Evolutionary conservation across 306 rosid species (phyloP).

Genomic region (Fragaria ananassa): DNA sequence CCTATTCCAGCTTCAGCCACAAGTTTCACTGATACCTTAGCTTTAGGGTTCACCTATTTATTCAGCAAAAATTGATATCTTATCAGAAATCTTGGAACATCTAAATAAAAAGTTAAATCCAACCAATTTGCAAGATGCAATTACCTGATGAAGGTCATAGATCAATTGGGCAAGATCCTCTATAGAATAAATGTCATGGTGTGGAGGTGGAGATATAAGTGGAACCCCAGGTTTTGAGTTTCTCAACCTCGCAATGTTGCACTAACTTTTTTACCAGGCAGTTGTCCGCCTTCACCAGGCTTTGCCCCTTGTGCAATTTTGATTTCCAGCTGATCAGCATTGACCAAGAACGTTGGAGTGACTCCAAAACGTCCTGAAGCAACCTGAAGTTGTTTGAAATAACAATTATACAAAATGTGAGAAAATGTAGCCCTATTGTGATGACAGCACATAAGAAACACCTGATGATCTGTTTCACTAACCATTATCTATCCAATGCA

Average conservation of each 20-base stretch:
- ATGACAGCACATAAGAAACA: slow-evolving; percentile 11
- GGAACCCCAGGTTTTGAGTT: slow-evolving; percentile 99
- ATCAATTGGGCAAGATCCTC: slow-evolving; percentile 99
- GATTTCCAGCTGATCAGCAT: slow-evolving; percentile 94
- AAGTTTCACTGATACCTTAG: slow-evolving; percentile 95
- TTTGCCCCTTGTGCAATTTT: slow-evolving; percentile 99
- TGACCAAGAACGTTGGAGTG: slow-evolving; percentile 97
- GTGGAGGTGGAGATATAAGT: slow-evolving; percentile 99
- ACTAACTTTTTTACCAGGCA: slow-evolving; percentile 99
- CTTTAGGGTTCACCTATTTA: slow-evolving; percentile 88
- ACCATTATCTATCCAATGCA: slow-evolving; percentile 3
- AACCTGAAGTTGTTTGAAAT: slow-evolving; percentile 51
- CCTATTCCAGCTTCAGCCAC: slow-evolving; percentile 99
- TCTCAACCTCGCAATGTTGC: slow-evolving; percentile 96
- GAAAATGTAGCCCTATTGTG: neutral
- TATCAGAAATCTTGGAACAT: slow-evolving; percentile 22
- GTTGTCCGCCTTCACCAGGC: slow-evolving; percentile 99
- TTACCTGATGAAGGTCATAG: slow-evolving; percentile 98
- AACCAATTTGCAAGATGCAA: slow-evolving; percentile 22
- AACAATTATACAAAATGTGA: neutral
- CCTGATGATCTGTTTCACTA: neutral
- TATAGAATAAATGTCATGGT: slow-evolving; percentile 95
- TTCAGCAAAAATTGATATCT: slow-evolving; percentile 25
- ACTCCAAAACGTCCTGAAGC: slow-evolving; percentile 99
- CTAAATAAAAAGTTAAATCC: slow-evolving; percentile 11